Conservation (phyloP, 1,139 yeast species). For the Geotrichum reessii region DNA sequence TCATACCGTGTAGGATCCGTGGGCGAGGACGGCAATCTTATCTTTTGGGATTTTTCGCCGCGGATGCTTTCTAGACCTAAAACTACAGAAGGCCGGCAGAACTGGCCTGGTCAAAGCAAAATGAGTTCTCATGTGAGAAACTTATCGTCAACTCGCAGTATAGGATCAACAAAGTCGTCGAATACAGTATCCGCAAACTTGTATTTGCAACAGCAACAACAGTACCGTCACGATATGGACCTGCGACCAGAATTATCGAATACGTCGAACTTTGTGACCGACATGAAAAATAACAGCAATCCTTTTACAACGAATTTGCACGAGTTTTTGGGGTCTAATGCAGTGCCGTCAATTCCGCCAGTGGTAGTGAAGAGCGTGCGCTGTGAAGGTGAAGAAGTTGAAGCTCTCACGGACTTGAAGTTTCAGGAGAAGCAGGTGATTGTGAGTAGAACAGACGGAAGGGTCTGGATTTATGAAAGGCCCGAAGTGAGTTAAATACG, state of each 20-base stretch:
- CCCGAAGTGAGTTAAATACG: not conserved
- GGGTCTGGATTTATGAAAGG: slow-evolving; percentile 14
- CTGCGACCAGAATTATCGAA: slow-evolving; percentile 10
- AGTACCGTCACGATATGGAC: not conserved
- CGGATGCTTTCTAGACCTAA: slow-evolving; percentile 43
- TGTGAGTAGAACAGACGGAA: slow-evolving; percentile 15
- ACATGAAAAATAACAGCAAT: slow-evolving; percentile 1
- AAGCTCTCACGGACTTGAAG: slow-evolving; percentile 10
- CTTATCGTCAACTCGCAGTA: not conserved
- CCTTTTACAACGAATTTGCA: slow-evolving; percentile 10
- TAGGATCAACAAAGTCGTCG: not conserved
- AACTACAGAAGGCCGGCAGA: slow-evolving; percentile 5
- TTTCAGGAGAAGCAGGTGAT: slow-evolving; percentile 10
- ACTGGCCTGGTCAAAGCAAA: not conserved
- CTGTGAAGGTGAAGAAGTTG: slow-evolving; percentile 5
- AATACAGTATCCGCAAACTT: not conserved
- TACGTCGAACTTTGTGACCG: not conserved
- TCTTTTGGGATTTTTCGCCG: slow-evolving; percentile 71
- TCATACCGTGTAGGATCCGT: slow-evolving; percentile 57
- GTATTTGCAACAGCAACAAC: slow-evolving; percentile 13
- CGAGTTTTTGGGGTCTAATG: slow-evolving; percentile 11
- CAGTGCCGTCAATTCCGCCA: slow-evolving; percentile 17
- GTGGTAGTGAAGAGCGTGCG: slow-evolving; percentile 10
- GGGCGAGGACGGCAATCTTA: slow-evolving; percentile 64
- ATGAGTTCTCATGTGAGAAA: slow-evolving; percentile 4